Evolutionary conservation across 2,329 filamentous ascomycete genomes (phyloP).

Genomic region (Amesomyces nigricolor): DNA sequence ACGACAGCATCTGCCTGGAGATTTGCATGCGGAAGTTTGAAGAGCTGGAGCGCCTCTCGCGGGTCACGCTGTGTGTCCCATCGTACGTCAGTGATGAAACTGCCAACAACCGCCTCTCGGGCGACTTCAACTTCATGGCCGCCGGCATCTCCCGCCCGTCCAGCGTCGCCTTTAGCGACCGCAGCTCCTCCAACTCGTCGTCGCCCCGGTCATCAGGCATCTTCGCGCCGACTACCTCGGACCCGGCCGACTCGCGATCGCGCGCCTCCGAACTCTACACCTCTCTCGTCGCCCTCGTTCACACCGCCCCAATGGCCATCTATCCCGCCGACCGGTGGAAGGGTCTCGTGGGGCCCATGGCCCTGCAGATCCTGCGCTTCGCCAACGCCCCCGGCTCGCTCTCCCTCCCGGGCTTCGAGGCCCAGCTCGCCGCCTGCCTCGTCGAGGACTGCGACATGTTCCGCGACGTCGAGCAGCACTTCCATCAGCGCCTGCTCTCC

Average conservation of each 20-base stretch:
- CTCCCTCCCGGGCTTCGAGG: conserved; percentile 42
- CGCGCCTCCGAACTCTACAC: conserved; percentile 47
- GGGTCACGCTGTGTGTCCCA: conserved; percentile 28
- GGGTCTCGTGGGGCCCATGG: conserved; percentile 47
- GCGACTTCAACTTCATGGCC: conserved; percentile 45
- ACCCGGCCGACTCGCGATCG: conserved; percentile 37
- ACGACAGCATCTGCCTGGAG: conserved; percentile 57
- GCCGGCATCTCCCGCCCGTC: conserved; percentile 43
- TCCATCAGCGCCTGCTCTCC: conserved; percentile 44
- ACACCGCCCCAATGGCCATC: conserved; percentile 42
- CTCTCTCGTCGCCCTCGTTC: conserved; percentile 50
- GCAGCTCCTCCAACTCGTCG: conserved; percentile 46
- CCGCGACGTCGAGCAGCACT: conserved; percentile 44
- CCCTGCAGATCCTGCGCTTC: conserved; percentile 54
- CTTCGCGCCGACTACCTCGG: conserved; percentile 36
- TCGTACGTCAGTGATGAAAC: conserved; percentile 30
- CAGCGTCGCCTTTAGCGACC: conserved; percentile 46
- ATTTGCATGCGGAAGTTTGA: conserved; percentile 58
- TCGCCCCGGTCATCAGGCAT: conserved; percentile 40
- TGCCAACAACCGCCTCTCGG: conserved; percentile 28
- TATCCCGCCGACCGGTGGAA: conserved; percentile 46
- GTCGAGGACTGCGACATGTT: conserved; percentile 41
- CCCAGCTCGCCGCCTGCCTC: conserved; percentile 43
- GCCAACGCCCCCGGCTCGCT: conserved; percentile 37
- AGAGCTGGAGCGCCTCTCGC: conserved; percentile 43